A percentile compares a stretch with the other conserved stretches of the same genome.
phyloP scores from a whole-genome alignment of 2,329 filamentous ascomycete species.

The Colletotrichum echinochloae region DNA sequence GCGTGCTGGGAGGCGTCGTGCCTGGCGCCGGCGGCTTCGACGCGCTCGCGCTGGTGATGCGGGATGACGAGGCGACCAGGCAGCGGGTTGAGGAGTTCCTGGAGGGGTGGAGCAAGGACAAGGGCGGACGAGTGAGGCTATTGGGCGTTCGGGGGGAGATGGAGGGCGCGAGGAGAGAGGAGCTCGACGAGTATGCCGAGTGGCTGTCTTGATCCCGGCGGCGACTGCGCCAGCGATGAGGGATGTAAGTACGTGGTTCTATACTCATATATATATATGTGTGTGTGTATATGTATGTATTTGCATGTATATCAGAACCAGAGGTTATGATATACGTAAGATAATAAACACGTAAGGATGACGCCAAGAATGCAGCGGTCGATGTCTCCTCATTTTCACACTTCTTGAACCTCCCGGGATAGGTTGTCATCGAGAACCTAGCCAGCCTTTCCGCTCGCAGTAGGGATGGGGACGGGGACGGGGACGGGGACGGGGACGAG shows the following conservation, averaged over 20 bases:
- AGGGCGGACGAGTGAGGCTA: conserved; percentile 73
- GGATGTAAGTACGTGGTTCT: not conserved
- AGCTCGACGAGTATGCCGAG: conserved; percentile 55
- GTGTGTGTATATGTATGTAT: too few species aligned
- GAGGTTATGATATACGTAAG: not conserved
- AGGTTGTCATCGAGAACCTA: not conserved
- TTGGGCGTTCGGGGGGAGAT: conserved; percentile 79
- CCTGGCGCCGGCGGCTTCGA: conserved; percentile 96
- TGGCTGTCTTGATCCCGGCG: conserved; percentile 52
- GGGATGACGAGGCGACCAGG: conserved; percentile 76
- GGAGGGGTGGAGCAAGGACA: conserved; percentile 70
- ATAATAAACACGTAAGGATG: not conserved
- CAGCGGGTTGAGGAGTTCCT: conserved; percentile 71
- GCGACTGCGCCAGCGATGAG: not conserved
- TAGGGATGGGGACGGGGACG: not conserved
- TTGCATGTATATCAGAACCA: not conserved
- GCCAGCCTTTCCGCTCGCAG: not conserved
- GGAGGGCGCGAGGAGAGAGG: conserved; percentile 70
- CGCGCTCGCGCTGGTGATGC: conserved; percentile 83
- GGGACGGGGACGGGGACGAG: not conserved
- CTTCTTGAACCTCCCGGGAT: not conserved
- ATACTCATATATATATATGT: not conserved
- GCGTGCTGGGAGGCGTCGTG: conserved; percentile 91
- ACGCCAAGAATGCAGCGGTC: not conserved
- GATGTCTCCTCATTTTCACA: too few species aligned